Evolutionary conservation across 2,329 filamentous ascomycete genomes (phyloP), one percentile per base, ranked within the genome.

Genomic region (Hypoxylon sp.): DNA sequence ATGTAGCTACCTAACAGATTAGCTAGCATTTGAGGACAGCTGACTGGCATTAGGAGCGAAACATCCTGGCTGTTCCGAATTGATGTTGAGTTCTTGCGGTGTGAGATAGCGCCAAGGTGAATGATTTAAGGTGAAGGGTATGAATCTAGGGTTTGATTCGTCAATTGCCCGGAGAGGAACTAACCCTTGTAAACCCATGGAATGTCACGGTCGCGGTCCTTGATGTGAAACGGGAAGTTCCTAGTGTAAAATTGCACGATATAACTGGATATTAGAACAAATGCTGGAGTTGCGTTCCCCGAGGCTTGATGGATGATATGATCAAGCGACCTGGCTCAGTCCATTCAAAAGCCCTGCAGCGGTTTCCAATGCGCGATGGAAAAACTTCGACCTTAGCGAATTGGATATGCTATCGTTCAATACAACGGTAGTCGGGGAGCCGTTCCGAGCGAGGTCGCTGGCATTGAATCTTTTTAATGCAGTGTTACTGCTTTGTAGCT

Each of bases 51-150:
- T 48, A 21, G 24, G 21, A 53, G 47, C 32, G 46, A 59, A 10
- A 31, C 29, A 61, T 46, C 19, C 46, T n/a, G 19, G 52, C 19
- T 37, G 21, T 51, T 19, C 21, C 24, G 35, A 35, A 32, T 53
- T 42, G 35, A 59, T 55, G 65, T 63, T 39, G 17, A 37, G 42
- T 62, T 69, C 52, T 71, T 71, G 66, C 69, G 69, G 69, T 71
- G 68, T 70, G 65, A 71, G 66, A 65, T 58, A 27, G 32, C 29
- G 63, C 61, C 54, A 62, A 67, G 66, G 62, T 71, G 63, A 67
- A 54, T 54, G 44, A 27, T 64, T 42, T 42, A 67, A 69, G 66
- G 67, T 71, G 69, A 67, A 60, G 62, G 21, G 8, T 13, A 19
- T 51, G 29, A 55, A 21, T 59, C 46, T 19, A 47, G 31, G 46